Evolutionary conservation across 164 flowering plant genomes (phyloP).

Genomic region (Vitis labrusca): DNA sequence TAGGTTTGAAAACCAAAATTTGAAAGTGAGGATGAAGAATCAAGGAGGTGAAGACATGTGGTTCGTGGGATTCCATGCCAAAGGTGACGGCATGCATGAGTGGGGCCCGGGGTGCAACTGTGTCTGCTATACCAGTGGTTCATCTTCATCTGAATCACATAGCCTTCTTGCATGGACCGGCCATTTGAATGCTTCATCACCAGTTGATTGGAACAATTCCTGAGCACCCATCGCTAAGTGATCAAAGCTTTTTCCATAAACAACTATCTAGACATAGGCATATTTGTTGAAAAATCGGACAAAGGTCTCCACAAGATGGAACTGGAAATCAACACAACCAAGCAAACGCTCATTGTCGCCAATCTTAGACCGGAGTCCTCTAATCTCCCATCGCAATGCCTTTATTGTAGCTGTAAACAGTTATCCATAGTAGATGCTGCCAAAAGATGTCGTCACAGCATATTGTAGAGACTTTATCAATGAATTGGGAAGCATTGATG

Average conservation of each 20-base stretch:
- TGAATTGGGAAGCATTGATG: slow-evolving; percentile 77
- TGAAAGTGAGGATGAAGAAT: too few relatives aligned
- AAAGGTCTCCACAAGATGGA: slow-evolving; percentile 93
- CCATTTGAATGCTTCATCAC: slow-evolving; percentile 80
- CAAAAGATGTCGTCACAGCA: slow-evolving; percentile 93
- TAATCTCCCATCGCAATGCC: slow-evolving; percentile 96
- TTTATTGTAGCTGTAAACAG: slow-evolving; percentile 96
- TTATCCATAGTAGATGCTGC: slow-evolving; percentile 98
- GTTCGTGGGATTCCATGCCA: too few relatives aligned
- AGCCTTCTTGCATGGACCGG: too few relatives aligned
- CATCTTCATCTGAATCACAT: too few relatives aligned
- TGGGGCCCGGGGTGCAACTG: too few relatives aligned
- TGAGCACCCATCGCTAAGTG: slow-evolving; percentile 97
- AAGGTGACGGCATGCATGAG: too few relatives aligned
- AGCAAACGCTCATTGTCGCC: slow-evolving; percentile 95
- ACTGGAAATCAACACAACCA: slow-evolving; percentile 93
- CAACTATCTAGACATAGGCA: slow-evolving; percentile 98
- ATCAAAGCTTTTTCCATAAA: slow-evolving; percentile 91
- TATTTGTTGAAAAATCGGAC: slow-evolving; percentile 98
- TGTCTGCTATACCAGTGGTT: too few relatives aligned
- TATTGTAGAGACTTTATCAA: slow-evolving; percentile 62
- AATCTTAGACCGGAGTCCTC: slow-evolving; percentile 94
- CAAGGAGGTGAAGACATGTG: too few relatives aligned
- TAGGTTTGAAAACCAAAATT: too few relatives aligned
- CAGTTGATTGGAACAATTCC: slow-evolving; percentile 98